A percentile compares a stretch with the other conserved stretches of the same genome.
These are phyloP conservation scores for Acrocalymma vagum DNA, from an alignment of 2,329 filamentous ascomycete genomes.

Conservation along the genomic window DNA sequence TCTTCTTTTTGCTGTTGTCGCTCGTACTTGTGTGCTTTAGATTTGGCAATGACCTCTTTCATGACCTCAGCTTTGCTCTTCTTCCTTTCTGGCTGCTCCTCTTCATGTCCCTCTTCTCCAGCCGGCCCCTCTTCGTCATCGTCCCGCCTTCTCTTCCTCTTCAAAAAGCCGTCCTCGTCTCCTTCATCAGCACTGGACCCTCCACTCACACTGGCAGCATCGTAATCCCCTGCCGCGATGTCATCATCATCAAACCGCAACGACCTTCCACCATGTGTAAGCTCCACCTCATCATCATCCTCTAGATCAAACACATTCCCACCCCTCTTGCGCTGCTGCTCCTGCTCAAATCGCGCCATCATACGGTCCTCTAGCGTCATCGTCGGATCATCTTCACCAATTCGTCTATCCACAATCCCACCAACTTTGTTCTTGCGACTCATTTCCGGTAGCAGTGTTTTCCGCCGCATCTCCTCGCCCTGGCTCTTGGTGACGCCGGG, in stretches of 20 bases:
- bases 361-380: slow-evolving; percentile 95
- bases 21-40: slow-evolving; percentile 93
- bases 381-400: slow-evolving; percentile 92
- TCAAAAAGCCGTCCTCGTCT: slow-evolving; percentile 48
- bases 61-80: slow-evolving; percentile 97
- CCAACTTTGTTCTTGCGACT: slow-evolving; percentile 89
- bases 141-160: slow-evolving; percentile 54
- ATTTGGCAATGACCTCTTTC: slow-evolving; percentile 97
- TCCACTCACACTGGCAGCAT: slow-evolving; percentile 77
- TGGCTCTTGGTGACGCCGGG: slow-evolving; percentile 86
- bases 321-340: slow-evolving; percentile 84
- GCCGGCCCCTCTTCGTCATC: slow-evolving; percentile 57
- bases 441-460: slow-evolving; percentile 89
- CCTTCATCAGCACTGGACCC: slow-evolving; percentile 51
- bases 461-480: slow-evolving; percentile 85
- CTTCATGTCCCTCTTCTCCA: slow-evolving; percentile 43
- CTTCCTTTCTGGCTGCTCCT: slow-evolving; percentile 77
- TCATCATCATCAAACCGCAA: slow-evolving; percentile 68
- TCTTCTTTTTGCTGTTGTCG: slow-evolving; percentile 92
- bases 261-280: slow-evolving; percentile 86
- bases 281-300: slow-evolving; percentile 73
- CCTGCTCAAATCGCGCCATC: slow-evolving; percentile 86
- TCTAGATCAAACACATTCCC: slow-evolving; percentile 89
- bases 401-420: slow-evolving; percentile 89
- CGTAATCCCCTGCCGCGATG: slow-evolving; percentile 73